These are phyloP conservation scores for Picea sitchensis DNA, from an alignment of 75 land plant species.

Conservation along the genomic window DNA sequence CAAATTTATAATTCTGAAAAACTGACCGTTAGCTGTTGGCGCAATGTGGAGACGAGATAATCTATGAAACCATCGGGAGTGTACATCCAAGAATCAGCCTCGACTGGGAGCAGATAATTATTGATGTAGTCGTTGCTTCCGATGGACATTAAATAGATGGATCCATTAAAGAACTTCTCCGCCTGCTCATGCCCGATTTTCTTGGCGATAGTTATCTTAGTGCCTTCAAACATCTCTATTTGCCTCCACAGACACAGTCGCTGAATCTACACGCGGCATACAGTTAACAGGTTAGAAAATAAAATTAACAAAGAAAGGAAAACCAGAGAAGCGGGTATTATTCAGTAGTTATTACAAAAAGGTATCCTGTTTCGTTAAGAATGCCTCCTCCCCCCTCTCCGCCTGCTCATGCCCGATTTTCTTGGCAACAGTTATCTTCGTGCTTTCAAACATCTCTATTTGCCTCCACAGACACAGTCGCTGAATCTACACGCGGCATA, in stretches of 20 bases:
- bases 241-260: slow-evolving; percentile 64
- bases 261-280: slow-evolving; percentile 43
- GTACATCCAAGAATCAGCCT: slow-evolving; percentile 51
- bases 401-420: slow-evolving; percentile 52
- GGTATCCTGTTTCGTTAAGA: slow-evolving; percentile 59
- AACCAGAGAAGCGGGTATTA: background rate
- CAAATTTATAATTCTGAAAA: background rate
- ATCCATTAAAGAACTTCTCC: slow-evolving; percentile 42
- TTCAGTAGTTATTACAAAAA: slow-evolving; percentile 42
- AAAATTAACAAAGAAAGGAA: background rate
- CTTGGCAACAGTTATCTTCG: slow-evolving; percentile 28
- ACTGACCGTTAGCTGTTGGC: slow-evolving; percentile 41
- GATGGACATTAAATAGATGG: slow-evolving; percentile 57
- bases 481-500: slow-evolving; percentile 43
- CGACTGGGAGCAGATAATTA: slow-evolving; percentile 71
- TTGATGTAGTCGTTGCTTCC: slow-evolving; percentile 98
- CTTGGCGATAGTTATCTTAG: slow-evolving; percentile 28
- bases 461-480: slow-evolving; percentile 64
- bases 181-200: slow-evolving; percentile 52
- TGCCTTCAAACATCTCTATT: slow-evolving; percentile 60
- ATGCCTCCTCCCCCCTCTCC: slow-evolving; percentile 23
- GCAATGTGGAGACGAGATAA: slow-evolving; percentile 46
- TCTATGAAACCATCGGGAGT: slow-evolving; percentile 33
- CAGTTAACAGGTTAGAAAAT: background rate
- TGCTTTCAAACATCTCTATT: slow-evolving; percentile 60